A percentile compares a stretch with the other conserved stretches of the same genome.
These are phyloP conservation scores for Penicillium brasilianum DNA, from an alignment of 2,329 filamentous ascomycete species.

Conservation along the genomic window DNA sequence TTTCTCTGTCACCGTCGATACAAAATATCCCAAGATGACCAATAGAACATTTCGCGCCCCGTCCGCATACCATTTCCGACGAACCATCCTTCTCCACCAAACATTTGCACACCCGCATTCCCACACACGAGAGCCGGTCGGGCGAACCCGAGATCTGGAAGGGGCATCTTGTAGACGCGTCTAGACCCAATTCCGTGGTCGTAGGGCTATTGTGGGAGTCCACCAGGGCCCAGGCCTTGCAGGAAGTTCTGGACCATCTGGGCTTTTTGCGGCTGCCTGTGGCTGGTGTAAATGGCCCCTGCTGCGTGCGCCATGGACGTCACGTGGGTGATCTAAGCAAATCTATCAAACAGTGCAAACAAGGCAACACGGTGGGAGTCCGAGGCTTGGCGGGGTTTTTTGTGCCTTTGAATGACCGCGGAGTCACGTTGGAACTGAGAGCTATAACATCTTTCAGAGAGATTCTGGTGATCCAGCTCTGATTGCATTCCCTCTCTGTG, in stretches of 20 bases:
- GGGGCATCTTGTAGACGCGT: conserved; percentile 20
- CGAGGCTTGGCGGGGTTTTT: conserved; percentile 42
- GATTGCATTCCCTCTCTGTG: conserved; percentile 5
- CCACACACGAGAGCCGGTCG: conserved; percentile 3
- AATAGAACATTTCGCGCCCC: background rate
- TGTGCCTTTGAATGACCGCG: conserved; percentile 30
- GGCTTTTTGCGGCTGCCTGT: conserved; percentile 32
- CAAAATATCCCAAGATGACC: background rate
- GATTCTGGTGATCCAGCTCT: background rate
- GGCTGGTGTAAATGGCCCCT: conserved; percentile 12
- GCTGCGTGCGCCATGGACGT: background rate
- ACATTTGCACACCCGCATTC: conserved; percentile 11
- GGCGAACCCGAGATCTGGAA: conserved; percentile 21
- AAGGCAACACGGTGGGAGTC: conserved; percentile 31
- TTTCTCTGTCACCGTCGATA: conserved; percentile 4
- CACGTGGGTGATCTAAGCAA: conserved; percentile 17
- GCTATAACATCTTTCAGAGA: background rate
- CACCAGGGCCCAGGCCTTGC: conserved; percentile 38
- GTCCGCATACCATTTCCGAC: background rate
- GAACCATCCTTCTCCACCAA: conserved; percentile 8
- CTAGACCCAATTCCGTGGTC: conserved; percentile 35
- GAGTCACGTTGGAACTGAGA: conserved; percentile 4
- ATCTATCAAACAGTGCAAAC: conserved; percentile 36
- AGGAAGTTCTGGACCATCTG: conserved; percentile 37
- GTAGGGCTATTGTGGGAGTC: conserved; percentile 28